phyloP scores from a whole-genome alignment of 305 asterid genomes.

The Rubia peregrina region DNA sequence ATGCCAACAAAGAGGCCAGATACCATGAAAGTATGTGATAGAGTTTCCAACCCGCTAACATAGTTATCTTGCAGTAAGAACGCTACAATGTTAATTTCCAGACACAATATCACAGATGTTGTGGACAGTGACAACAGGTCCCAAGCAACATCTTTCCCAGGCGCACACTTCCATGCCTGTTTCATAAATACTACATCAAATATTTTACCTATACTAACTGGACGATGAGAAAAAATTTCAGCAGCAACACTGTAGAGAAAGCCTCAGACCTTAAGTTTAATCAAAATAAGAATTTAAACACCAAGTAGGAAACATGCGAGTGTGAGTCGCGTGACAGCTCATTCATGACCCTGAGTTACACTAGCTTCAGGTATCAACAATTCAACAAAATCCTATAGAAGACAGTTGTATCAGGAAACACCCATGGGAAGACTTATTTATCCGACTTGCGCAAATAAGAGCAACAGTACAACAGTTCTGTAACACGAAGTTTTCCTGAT shows the following conservation, averaged over 20 bases:
- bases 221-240: neutral
- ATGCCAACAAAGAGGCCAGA: conserved; percentile 33
- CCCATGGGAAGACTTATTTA: neutral
- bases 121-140: conserved; percentile 31
- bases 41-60: conserved; percentile 36
- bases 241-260: conserved; percentile 10
- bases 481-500: neutral
- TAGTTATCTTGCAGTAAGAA: conserved; percentile 37
- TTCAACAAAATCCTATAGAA: neutral
- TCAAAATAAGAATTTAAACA: neutral
- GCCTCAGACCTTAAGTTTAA: neutral
- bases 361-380: neutral
- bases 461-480: neutral
- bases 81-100: conserved; percentile 40
- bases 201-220: conserved; percentile 2
- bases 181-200: neutral
- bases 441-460: neutral
- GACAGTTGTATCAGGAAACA: neutral
- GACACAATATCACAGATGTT: conserved; percentile 36
- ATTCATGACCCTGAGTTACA: neutral
- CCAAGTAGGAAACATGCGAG: neutral
- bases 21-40: conserved; percentile 32
- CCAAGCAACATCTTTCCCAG: conserved; percentile 33
- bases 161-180: conserved; percentile 35
- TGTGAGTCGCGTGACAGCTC: neutral